These are phyloP conservation scores for Carex kokanica DNA, from an alignment of 176 grass and related monocot species.

Conservation along the genomic window DNA sequence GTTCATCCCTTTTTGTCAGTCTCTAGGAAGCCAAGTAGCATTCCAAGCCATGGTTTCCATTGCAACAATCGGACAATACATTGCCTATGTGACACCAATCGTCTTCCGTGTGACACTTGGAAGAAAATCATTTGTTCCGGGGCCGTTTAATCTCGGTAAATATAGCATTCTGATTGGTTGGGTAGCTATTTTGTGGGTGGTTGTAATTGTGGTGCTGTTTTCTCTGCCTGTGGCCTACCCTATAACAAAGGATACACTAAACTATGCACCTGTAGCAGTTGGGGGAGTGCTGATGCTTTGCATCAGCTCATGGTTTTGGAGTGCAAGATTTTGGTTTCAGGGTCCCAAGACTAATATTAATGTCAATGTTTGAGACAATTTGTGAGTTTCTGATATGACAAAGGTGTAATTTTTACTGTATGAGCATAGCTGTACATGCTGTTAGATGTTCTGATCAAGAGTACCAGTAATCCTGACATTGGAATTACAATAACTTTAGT, in stretches of 20 bases:
- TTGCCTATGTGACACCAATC: slow-evolving; percentile 55
- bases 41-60: slow-evolving; percentile 80
- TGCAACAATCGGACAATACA: slow-evolving; percentile 39
- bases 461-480: not conserved
- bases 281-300: slow-evolving; percentile 49
- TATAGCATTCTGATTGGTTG: slow-evolving; percentile 36
- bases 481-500: not conserved
- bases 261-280: slow-evolving; percentile 64
- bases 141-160: slow-evolving; percentile 51
- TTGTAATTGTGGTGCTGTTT: slow-evolving; percentile 52
- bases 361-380: not conserved
- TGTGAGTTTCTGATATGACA: not conserved
- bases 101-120: slow-evolving; percentile 54
- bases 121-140: slow-evolving; percentile 37
- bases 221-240: slow-evolving; percentile 73
- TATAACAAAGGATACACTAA: slow-evolving; percentile 44
- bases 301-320: slow-evolving; percentile 36
- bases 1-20: slow-evolving; percentile 25
- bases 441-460: not conserved
- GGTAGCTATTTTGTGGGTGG: slow-evolving; percentile 50
- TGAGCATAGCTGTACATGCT: not conserved
- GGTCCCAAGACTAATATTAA: slow-evolving; percentile 32
- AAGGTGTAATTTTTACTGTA: not conserved
- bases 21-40: slow-evolving; percentile 61
- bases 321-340: slow-evolving; percentile 60